Conservation (phyloP, 768 basidiomycete genomes). For the Boletus tomentosulus region DNA sequence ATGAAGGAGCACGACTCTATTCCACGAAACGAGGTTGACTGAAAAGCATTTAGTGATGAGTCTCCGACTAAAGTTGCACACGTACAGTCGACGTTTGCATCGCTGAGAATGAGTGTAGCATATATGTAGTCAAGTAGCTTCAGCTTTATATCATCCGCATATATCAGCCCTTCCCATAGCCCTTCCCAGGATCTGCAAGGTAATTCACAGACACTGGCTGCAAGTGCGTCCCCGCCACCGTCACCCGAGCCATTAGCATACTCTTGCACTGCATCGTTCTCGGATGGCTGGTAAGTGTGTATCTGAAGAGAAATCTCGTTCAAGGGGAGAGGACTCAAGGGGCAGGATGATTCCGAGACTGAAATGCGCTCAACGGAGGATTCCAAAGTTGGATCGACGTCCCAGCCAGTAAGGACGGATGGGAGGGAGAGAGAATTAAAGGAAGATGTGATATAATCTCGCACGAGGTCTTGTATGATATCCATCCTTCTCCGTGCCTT, state of each 20-base stretch:
- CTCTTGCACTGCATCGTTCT: constrained; percentile 67
- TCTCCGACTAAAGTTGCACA: constrained; percentile 7
- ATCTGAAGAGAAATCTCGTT: constrained; percentile 66
- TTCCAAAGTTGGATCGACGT: constrained; percentile 64
- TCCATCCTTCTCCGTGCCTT: constrained; percentile 73
- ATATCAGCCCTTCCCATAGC: constrained; percentile 90
- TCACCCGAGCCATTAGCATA: constrained; percentile 61
- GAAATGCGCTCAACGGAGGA: constrained; percentile 73
- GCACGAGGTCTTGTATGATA: constrained; percentile 62
- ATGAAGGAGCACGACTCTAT: constrained; percentile 89
- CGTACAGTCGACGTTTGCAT: constrained; percentile 81
- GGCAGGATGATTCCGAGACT: constrained; percentile 66
- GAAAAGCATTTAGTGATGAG: constrained; percentile 4
- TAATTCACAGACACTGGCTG: constrained; percentile 86
- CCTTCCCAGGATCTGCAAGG: constrained; percentile 85
- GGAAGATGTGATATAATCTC: constrained; percentile 49
- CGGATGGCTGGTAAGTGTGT: constrained; percentile 83
- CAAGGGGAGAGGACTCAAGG: constrained; percentile 49
- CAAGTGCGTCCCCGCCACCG: constrained; percentile 65
- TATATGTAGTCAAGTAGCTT: constrained; percentile 92
- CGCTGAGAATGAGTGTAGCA: constrained; percentile 89
- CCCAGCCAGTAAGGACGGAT: constrained; percentile 74
- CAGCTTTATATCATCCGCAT: constrained; percentile 76
- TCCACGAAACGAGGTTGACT: constrained; percentile 95
- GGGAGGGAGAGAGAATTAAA: constrained; percentile 67